A percentile compares a stretch with the other conserved stretches of the same genome.
Evolutionary conservation across 225 moss, liverwort and hornwort species (phyloP).

Genomic region (Ulota crispa): DNA sequence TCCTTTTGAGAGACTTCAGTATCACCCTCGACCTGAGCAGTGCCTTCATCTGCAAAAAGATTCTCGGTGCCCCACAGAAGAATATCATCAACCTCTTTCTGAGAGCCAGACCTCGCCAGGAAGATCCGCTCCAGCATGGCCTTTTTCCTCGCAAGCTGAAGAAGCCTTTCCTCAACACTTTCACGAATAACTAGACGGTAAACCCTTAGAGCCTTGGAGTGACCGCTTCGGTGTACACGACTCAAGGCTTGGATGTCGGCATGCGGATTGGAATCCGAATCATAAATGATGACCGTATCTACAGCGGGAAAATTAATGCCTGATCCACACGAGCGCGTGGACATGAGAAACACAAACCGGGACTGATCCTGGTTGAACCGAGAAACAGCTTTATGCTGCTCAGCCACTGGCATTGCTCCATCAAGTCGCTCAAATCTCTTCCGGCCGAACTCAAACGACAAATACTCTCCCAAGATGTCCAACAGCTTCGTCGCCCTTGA

Average conservation of each 20-base stretch:
- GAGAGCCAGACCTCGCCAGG: slow-evolving; percentile 63
- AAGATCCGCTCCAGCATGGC: slow-evolving; percentile 68
- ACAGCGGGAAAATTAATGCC: slow-evolving; percentile 73
- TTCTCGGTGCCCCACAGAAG: slow-evolving; percentile 84
- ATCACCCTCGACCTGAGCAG: slow-evolving; percentile 9
- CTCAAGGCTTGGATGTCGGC: slow-evolving; percentile 92
- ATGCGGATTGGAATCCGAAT: slow-evolving; percentile 82
- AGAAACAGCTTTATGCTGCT: slow-evolving; percentile 64
- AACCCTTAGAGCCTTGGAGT: slow-evolving; percentile 67
- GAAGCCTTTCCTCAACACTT: slow-evolving; percentile 88
- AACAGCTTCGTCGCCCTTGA: slow-evolving; percentile 78
- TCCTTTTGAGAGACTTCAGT: slow-evolving; percentile 27
- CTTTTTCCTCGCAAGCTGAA: slow-evolving; percentile 72
- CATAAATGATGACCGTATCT: slow-evolving; percentile 91
- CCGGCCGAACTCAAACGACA: slow-evolving; percentile 64
- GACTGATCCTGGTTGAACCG: slow-evolving; percentile 82
- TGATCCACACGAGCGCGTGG: slow-evolving; percentile 73
- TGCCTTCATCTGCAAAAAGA: slow-evolving; percentile 61
- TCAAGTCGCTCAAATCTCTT: slow-evolving; percentile 80
- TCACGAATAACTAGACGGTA: slow-evolving; percentile 76
- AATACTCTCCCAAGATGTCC: slow-evolving; percentile 82
- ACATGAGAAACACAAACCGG: slow-evolving; percentile 84
- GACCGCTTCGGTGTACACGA: slow-evolving; percentile 68
- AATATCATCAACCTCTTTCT: slow-evolving; percentile 78
- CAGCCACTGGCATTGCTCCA: slow-evolving; percentile 61